These are phyloP conservation scores for Tuber aestivum DNA, from an alignment of 495 filamentous ascomycete genomes.

Conservation along the genomic window DNA sequence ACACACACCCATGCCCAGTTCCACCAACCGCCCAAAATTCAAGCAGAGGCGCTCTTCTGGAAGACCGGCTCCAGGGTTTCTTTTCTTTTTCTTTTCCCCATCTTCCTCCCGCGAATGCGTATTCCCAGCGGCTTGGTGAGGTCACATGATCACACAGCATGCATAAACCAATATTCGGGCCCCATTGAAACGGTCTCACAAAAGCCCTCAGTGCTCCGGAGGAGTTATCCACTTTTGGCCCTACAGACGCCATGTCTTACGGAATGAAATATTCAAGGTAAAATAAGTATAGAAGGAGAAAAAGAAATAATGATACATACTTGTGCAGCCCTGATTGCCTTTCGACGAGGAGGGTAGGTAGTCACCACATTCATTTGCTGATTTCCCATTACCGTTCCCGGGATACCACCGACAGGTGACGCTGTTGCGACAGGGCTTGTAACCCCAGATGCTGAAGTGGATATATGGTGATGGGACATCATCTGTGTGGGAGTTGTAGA, in stretches of 20 bases:
- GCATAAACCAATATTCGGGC: neutral
- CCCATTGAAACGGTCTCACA: neutral
- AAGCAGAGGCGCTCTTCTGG: neutral
- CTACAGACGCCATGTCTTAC: neutral
- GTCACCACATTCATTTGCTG: slow-evolving; percentile 38
- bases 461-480: slow-evolving; percentile 32
- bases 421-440: slow-evolving; percentile 29
- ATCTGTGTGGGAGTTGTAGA: slow-evolving; percentile 22
- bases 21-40: neutral
- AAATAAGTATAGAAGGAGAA: neutral
- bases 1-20: slow-evolving; percentile 8
- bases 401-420: slow-evolving; percentile 20
- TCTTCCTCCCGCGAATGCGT: neutral
- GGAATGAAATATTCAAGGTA: slow-evolving; percentile 2
- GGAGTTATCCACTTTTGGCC: neutral
- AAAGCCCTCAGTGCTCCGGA: neutral
- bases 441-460: slow-evolving; percentile 23
- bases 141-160: neutral
- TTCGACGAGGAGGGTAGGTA: slow-evolving; percentile 42
- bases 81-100: slow-evolving; percentile 5
- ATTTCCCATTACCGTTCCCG: slow-evolving; percentile 33
- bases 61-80: neutral
- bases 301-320: slow-evolving; percentile 28
- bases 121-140: neutral
- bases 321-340: slow-evolving; percentile 43